Conservation (phyloP, 78 protist genomes). For the Dictyostelium brefeldianum region DNA sequence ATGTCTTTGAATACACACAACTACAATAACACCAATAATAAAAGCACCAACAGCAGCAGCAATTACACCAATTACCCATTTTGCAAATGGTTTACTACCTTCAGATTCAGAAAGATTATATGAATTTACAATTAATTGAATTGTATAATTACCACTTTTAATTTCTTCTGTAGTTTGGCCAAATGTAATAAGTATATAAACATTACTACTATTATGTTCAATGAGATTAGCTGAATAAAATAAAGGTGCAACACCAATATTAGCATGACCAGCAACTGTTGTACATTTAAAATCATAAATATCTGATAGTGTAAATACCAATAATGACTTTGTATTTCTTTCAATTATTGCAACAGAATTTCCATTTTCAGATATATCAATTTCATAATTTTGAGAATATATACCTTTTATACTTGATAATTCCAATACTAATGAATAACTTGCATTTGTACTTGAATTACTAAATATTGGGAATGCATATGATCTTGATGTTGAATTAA, state of each 20-base stretch:
- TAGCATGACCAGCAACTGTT: conserved; percentile 1
- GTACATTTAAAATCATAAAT: background rate
- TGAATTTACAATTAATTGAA: background rate
- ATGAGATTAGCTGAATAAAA: too few relatives aligned
- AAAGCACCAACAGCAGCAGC: background rate
- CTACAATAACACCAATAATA: background rate
- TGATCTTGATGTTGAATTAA: background rate
- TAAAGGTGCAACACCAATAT: background rate
- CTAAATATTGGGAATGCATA: background rate
- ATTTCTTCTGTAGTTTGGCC: background rate
- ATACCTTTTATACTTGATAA: background rate
- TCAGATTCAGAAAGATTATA: background rate
- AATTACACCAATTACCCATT: background rate
- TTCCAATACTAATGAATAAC: background rate
- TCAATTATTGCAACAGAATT: background rate
- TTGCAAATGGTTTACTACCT: background rate
- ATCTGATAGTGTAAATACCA: conserved; percentile 2
- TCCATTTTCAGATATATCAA: background rate
- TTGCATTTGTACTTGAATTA: background rate
- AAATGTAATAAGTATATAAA: too few relatives aligned
- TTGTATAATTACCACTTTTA: background rate
- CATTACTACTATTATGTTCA: too few relatives aligned
- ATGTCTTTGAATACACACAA: too few relatives aligned
- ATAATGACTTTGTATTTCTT: background rate
- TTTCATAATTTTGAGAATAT: background rate